Evolutionary conservation across 1,139 yeast species (phyloP), one percentile per base, ranked within the genome.

Genomic region (Sugiyamaella novakii): DNA sequence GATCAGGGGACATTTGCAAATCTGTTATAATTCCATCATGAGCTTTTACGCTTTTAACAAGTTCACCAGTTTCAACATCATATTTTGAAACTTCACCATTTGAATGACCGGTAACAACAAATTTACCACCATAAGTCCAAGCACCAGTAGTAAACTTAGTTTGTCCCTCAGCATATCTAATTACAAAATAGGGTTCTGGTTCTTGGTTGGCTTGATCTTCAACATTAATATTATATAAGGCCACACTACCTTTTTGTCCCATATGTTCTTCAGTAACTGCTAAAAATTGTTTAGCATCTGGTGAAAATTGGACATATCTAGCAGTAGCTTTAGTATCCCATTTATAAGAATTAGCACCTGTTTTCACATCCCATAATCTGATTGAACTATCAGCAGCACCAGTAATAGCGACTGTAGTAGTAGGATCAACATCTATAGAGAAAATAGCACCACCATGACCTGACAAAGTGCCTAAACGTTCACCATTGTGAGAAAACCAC

Each of bases 401-500:
- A 3, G 98, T 91, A 51, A 84, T 82, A 60, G 88, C 83, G 57
- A 80, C 78, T 37, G 77, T 75, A 19, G 94, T 54, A 72, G 64
- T 77, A 28, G 78, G 74, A 67, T 87, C 95, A 47, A 89, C 85
- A 66, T 92, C 98, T 57, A 92, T 84, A 34, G 96, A 84, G 95
- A 95, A 89, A 64, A 92, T 84, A 54, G 97, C 87, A 82, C 98
- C 98, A 56, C 78, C 78, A 69, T 92, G 98, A 14, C 89, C 89
- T 54, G 80, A 82, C 59, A 88, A 80, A 52, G 99, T 92, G 46
- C 98, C 99, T 54, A 94, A 73, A 71, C 98, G 82, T 73, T 94
- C 98, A 61, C 99, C 99, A 67, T 91, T 92, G 58, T 87, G 84
- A 22, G 97, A 81, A 70, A 80, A 92, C 98, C 98, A 94, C 55